Percentiles rank a stretch among this genome's conserved stretches.
Evolutionary conservation across 805 yeast species (phyloP).

Genomic region (Kockiozyma suomiensis): DNA sequence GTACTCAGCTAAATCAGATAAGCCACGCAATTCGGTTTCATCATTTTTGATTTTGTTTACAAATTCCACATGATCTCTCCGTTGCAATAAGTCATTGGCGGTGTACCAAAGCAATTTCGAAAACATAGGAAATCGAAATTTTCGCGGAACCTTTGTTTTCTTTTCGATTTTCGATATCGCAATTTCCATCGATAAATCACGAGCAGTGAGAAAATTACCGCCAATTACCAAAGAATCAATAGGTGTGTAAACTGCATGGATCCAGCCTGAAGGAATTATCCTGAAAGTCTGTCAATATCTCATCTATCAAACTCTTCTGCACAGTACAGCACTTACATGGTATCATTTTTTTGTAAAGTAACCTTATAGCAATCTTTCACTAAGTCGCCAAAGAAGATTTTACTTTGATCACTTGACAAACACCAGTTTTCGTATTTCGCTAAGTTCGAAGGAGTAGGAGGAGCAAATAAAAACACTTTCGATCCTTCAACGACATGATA

Average conservation of each 20-base stretch:
- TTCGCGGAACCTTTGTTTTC: slow-evolving; percentile 69
- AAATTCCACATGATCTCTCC: neutral
- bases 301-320: neutral
- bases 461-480: slow-evolving; percentile 74
- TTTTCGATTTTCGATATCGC: slow-evolving; percentile 64
- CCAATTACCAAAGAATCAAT: slow-evolving; percentile 80
- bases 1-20: slow-evolving; percentile 21
- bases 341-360: slow-evolving; percentile 62
- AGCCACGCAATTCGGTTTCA: slow-evolving; percentile 4
- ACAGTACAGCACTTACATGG: slow-evolving; percentile 50
- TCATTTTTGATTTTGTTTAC: neutral
- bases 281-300: slow-evolving; percentile 1
- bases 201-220: slow-evolving; percentile 77
- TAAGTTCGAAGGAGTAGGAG: slow-evolving; percentile 70
- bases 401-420: slow-evolving; percentile 60
- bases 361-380: slow-evolving; percentile 56
- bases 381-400: slow-evolving; percentile 65
- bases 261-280: slow-evolving; percentile 90
- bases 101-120: slow-evolving; percentile 70
- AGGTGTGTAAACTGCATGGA: slow-evolving; percentile 86
- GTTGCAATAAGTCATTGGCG: slow-evolving; percentile 48
- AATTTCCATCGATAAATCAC: slow-evolving; percentile 65
- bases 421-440: slow-evolving; percentile 73
- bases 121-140: slow-evolving; percentile 79
- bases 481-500: slow-evolving; percentile 78